Evolutionary conservation across 345 rosid genomes (phyloP), one percentile per base, ranked within the genome.

Genomic region (Gynandropsis gynandra): DNA sequence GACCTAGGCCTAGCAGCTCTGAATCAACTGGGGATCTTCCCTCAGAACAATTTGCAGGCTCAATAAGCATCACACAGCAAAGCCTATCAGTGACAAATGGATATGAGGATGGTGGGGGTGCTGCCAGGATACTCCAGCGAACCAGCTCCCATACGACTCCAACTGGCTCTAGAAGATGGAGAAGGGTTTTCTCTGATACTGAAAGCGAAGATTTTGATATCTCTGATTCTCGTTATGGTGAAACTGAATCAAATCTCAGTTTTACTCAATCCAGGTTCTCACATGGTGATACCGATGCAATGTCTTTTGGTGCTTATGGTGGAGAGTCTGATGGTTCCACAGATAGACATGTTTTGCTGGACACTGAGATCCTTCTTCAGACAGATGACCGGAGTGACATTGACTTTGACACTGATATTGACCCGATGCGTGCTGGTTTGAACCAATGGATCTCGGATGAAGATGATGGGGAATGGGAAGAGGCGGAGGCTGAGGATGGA

Each of bases 391-490:
- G 61, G 56, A 80, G 82, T 57, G 74, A 76, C 62, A 13, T 72
- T 57, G 79, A 80, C 34, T 82, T 80, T 62, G 96, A 83, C 61
- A 70, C 81, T 58, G 96, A 86, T 70, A 86, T 90, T 42, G 98
- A 90, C 76, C 98, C 98, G 1, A 86, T 90, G 98, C 80, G 74
- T 56, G 82, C 96, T 63, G 87, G 85, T 66, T 51, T 73, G 38
- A 62, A 56, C 72, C 98, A 65, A 13, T 86, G 98, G 98, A 61
- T 64, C 70, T 80, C 77, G 8, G 94, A 78, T 72, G 80, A 78
- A n/a, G 70, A 73, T 54, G 86, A 77, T 49, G 79, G 67, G 47
- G 82, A 68, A 27, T 73, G 59, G 36, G 73, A 70, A 9, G 92
- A 77, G 61, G 71, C 69, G 10, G 79, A 72, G 62, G 53, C 29